phyloP scores from a whole-genome alignment of 2,329 filamentous ascomycete genomes.

The Massarina eburnea region DNA sequence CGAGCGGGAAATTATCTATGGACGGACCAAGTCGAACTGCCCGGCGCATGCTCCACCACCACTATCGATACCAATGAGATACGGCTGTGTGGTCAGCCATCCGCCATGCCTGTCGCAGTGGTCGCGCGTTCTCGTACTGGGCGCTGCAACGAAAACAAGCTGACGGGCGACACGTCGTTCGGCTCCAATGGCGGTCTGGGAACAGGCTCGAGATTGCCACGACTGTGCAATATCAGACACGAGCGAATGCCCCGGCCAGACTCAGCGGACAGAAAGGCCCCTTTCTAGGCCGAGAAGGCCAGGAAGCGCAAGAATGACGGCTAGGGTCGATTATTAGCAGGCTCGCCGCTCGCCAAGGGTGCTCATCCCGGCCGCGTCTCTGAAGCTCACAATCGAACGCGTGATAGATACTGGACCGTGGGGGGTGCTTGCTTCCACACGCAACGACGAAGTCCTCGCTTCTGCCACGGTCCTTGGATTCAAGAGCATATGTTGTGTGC shows the following conservation, averaged over 20 bases:
- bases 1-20: slow-evolving; percentile 33
- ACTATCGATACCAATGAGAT: slow-evolving; percentile 22
- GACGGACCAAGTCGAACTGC: slow-evolving; percentile 9
- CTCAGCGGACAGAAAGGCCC: slow-evolving; percentile 22
- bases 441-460: not conserved
- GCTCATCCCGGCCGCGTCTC: slow-evolving; percentile 19
- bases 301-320: not conserved
- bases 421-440: not conserved
- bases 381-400: not conserved
- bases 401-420: too few species aligned
- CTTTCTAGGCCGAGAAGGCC: slow-evolving; percentile 22
- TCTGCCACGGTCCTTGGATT: not conserved
- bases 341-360: slow-evolving; percentile 32
- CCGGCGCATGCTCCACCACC: slow-evolving; percentile 7
- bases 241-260: slow-evolving; percentile 7
- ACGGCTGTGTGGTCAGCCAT: slow-evolving; percentile 5
- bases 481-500: slow-evolving; percentile 6
- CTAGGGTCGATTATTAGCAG: slow-evolving; percentile 1
- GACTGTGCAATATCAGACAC: not conserved
- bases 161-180: slow-evolving; percentile 11
- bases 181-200: not conserved
- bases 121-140: not conserved
- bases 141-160: slow-evolving; percentile 10
- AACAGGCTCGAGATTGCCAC: slow-evolving; percentile 9
- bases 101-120: slow-evolving; percentile 1